phyloP scores from a whole-genome alignment of 306 rosid genomes.

The Geum urbanum region DNA sequence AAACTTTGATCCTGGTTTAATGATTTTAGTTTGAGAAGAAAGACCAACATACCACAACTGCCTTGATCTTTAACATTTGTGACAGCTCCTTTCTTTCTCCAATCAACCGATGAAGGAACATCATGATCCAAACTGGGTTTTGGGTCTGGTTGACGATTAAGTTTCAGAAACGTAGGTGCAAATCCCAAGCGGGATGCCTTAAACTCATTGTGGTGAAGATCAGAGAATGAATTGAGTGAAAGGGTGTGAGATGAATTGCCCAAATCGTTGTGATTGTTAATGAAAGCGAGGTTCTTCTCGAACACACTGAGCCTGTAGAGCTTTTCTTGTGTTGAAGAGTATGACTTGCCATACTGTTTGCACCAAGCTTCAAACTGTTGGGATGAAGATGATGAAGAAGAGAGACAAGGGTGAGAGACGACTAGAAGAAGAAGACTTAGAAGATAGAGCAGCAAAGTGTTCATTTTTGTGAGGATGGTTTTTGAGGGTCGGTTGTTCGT shows the following conservation, averaged over 20 bases:
- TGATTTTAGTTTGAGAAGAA: background rate
- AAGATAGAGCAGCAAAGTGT: constrained; percentile 9
- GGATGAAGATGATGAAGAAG: constrained; percentile 36
- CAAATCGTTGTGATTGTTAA: constrained; percentile 45
- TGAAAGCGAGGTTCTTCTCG: constrained; percentile 55
- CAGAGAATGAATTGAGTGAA: constrained; percentile 76
- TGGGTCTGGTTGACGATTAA: constrained; percentile 18
- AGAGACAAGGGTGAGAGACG: no score
- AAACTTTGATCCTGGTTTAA: background rate
- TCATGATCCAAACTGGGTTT: constrained; percentile 16
- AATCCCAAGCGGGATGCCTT: constrained; percentile 69
- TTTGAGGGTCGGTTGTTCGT: background rate
- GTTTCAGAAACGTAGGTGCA: constrained; percentile 36
- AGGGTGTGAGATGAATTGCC: constrained; percentile 53
- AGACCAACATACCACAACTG: constrained; percentile 54
- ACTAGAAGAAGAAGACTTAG: background rate
- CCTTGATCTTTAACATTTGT: constrained; percentile 79
- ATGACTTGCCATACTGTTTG: constrained; percentile 53
- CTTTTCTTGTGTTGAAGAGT: constrained; percentile 54
- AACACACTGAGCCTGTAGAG: constrained; percentile 55
- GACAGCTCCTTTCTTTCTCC: constrained; percentile 76
- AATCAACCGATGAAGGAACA: constrained; percentile 71
- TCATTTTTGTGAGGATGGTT: constrained; percentile 16
- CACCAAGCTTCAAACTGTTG: constrained; percentile 67
- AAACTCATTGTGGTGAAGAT: constrained; percentile 82